These are phyloP conservation scores for Pythium dissotocum DNA, from an alignment of 352 stramenopile species.

Conservation along the genomic window DNA sequence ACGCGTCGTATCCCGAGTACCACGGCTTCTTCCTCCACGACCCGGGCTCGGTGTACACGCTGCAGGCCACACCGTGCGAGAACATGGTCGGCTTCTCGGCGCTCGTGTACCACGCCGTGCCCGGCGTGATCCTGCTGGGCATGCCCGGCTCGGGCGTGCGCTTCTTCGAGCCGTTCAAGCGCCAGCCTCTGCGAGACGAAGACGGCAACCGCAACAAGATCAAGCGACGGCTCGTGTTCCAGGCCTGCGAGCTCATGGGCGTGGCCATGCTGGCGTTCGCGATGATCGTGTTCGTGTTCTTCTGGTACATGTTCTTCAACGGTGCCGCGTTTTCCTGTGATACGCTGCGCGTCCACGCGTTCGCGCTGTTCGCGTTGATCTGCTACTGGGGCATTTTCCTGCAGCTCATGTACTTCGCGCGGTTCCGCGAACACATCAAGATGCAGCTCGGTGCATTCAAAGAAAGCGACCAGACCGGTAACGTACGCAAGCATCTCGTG, in stretches of 20 bases:
- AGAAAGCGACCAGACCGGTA: slow-evolving; percentile 74
- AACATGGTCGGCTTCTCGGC: slow-evolving; percentile 81
- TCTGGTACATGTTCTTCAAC: slow-evolving; percentile 85
- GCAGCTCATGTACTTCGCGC: slow-evolving; percentile 69
- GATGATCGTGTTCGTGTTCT: slow-evolving; percentile 61
- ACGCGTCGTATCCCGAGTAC: slow-evolving; percentile 21
- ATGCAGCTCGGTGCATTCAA: slow-evolving; percentile 83
- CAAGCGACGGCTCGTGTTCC: slow-evolving; percentile 69
- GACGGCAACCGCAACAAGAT: slow-evolving; percentile 69
- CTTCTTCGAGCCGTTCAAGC: slow-evolving; percentile 75
- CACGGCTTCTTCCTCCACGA: slow-evolving; percentile 57
- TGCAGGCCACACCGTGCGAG: slow-evolving; percentile 65
- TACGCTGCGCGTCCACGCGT: slow-evolving; percentile 51
- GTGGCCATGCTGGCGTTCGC: slow-evolving; percentile 59
- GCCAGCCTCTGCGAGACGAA: slow-evolving; percentile 38
- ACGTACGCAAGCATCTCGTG: slow-evolving; percentile 69
- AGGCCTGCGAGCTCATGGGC: slow-evolving; percentile 65
- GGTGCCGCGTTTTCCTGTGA: slow-evolving; percentile 60
- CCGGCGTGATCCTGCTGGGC: slow-evolving; percentile 56
- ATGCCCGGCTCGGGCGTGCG: slow-evolving; percentile 58
- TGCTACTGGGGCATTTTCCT: slow-evolving; percentile 66
- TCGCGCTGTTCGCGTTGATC: slow-evolving; percentile 49
- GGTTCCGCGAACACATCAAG: slow-evolving; percentile 83
- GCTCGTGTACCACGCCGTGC: slow-evolving; percentile 68
- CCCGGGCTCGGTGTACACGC: slow-evolving; percentile 58